phyloP scores from a whole-genome alignment of 1,139 yeast genomes.

The Yamadazyma taylorii region DNA sequence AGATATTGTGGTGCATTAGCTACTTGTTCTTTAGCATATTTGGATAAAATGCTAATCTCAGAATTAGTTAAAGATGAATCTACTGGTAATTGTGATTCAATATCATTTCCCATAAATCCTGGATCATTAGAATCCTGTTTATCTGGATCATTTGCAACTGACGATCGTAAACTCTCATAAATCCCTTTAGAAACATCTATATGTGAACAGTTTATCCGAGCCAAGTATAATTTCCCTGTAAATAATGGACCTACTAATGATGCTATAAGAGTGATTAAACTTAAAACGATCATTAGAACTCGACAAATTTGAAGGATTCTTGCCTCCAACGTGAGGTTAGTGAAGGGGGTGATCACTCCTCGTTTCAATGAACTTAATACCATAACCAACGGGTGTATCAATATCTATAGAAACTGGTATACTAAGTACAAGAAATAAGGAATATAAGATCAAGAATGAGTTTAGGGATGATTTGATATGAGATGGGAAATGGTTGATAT shows the following conservation, averaged over 20 bases:
- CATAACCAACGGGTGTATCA: no score
- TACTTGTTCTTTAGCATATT: constrained; percentile 50
- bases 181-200: constrained; percentile 53
- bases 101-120: constrained; percentile 2
- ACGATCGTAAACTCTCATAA: constrained; percentile 43
- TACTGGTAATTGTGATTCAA: constrained; percentile 24
- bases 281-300: constrained; percentile 22
- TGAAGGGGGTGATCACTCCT: constrained; percentile 22
- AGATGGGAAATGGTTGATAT: no score
- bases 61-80: constrained; percentile 49
- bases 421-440: no score
- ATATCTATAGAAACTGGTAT: no score
- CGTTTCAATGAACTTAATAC: background rate
- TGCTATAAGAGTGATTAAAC: constrained; percentile 24
- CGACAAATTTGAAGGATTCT: constrained; percentile 31
- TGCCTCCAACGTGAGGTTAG: constrained; percentile 32
- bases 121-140: background rate
- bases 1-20: constrained; percentile 52
- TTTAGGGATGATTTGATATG: no score
- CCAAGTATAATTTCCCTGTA: constrained; percentile 28
- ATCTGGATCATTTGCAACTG: constrained; percentile 23
- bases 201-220: constrained; percentile 49
- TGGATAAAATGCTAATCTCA: constrained; percentile 46
- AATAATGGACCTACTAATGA: constrained; percentile 32
- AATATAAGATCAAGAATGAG: no score